phyloP scores from a whole-genome alignment of 768 basidiomycete species.

The Rubroboletus satanas region DNA sequence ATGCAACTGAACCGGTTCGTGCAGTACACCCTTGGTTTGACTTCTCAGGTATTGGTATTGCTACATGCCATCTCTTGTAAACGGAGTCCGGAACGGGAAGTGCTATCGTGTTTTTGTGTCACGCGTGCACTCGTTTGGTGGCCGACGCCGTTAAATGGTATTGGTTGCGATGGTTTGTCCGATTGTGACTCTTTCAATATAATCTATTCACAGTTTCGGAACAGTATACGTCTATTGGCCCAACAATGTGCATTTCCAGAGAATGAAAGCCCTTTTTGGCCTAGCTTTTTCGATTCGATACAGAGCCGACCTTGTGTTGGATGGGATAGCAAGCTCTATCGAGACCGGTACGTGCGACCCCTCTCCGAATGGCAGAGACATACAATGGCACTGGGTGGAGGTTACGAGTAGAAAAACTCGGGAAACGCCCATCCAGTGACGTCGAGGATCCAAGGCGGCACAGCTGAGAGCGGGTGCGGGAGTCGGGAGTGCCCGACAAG shows the following conservation, averaged over 20 bases:
- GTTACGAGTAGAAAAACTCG: slow-evolving; percentile 43
- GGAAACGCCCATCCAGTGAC: slow-evolving; percentile 25
- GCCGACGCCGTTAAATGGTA: slow-evolving; percentile 33
- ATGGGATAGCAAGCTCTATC: slow-evolving; percentile 33
- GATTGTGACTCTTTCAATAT: neutral
- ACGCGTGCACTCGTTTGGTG: slow-evolving; percentile 31
- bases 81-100: slow-evolving; percentile 26
- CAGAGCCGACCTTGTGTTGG: slow-evolving; percentile 35
- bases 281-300: slow-evolving; percentile 37
- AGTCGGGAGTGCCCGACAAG: slow-evolving; percentile 51
- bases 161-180: slow-evolving; percentile 35
- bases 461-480: slow-evolving; percentile 47
- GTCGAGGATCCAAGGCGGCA: slow-evolving; percentile 43
- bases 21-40: slow-evolving; percentile 22
- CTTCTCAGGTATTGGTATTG: slow-evolving; percentile 24
- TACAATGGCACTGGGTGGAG: slow-evolving; percentile 43
- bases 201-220: neutral
- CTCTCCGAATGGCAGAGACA: slow-evolving; percentile 38
- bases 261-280: slow-evolving; percentile 37
- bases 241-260: slow-evolving; percentile 33
- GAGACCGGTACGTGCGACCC: slow-evolving; percentile 24
- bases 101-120: slow-evolving; percentile 27
- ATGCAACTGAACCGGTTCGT: slow-evolving; percentile 22
- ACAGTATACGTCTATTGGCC: slow-evolving; percentile 42
- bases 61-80: slow-evolving; percentile 14